Evolutionary conservation across 352 stramenopile genomes (phyloP), one percentile per base, ranked within the genome.

Genomic region (Globisporangium yorkense): DNA sequence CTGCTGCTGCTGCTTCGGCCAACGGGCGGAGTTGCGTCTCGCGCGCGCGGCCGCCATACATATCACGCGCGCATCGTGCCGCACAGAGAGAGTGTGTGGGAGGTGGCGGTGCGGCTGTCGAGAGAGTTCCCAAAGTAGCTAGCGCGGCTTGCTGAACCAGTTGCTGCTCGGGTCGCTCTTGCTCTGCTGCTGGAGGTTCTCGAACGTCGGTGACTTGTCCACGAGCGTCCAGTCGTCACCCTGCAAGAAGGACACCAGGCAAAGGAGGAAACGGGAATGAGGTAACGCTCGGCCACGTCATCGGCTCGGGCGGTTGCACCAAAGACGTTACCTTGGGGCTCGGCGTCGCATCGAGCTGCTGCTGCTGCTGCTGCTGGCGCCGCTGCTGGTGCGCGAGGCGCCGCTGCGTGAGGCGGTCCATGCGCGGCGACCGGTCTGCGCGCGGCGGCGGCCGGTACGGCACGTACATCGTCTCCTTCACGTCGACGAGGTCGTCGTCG

Each of bases 171-270:
- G 61, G 39, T 82, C 70, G 33, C 61, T 59, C 57, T 66, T 75
- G 61, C 72, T 66, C n/a, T n/a, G n/a, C 24, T 79, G 61, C 29
- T 51, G 63, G 5, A 85, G 61, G 50, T 71, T 79, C 58, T 88
- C 76, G 57, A 83, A 88, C 9, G 80, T 91, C 24, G 80, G 80
- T 5, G 80, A 91, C 70, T 87, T 88, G 71, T 91, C 76, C 21
- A 91, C 66, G 18, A 91, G 74, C 40, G 81, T 84, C 80, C 80
- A 91, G 49, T 89, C 80, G 44, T 91, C 80, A 35, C 70, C 68
- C 72, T 82, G 49, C 52, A n/a, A n/a, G n/a, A n/a, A n/a, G n/a
- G n/a, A n/a, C n/a, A n/a, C 24, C 24, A 43, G 57, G 24, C 39
- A 57, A 31, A 43, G 40, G 41, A 45, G 49, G 16, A 12, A n/a